Evolutionary conservation across 2,329 filamentous ascomycete genomes (phyloP), one percentile per base, ranked within the genome.

Genomic region (Chaetomium sp.): DNA sequence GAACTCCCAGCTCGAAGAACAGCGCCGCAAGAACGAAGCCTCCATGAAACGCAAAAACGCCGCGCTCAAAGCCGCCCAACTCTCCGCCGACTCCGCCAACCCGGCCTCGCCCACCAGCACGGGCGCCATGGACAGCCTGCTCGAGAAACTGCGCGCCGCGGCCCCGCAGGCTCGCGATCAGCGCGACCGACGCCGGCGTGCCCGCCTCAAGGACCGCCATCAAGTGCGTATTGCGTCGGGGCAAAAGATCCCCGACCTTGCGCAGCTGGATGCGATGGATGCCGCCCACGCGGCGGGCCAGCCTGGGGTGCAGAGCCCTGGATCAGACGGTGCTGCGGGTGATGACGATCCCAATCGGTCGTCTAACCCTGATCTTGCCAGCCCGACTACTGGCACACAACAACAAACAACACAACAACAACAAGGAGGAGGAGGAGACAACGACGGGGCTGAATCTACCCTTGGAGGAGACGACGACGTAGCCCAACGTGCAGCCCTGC

Each of bases 141-240:
- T 99, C 49, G 90, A 96, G 81, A 97, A 97, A 73, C 77, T 99
- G 54, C 87, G 94, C 56, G 91, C 91, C 54, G 94, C 94, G 1
- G 92, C 91, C 54, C 92, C 94, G 35, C 89, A 96, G 73, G 84
- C 89, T 34, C 81, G 89, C 69, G 91, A 96, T 70, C 88, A 95
- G 70, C 83, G 92, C 67, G 94, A 97, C 70, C 84, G 91, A 64
- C 84, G 94, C 60, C 84, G 92, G 56, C 84, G 92, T 62, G 91
- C 91, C 41, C 81, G 92, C 53, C 80, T 97, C 64, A 95, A 95
- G 80, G 91, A 96, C 67, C 81, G 86, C 34, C 90, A 96, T 68
- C 89, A 95, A 72, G 88, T 94, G 36, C 88, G 92, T 59, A 82
- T 96, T 52, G 90, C 92, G 12, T 92, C 87, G 14, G 92, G 91